These are phyloP conservation scores for Platismatia glauca DNA, from an alignment of 495 filamentous ascomycete genomes.

Conservation along the genomic window DNA sequence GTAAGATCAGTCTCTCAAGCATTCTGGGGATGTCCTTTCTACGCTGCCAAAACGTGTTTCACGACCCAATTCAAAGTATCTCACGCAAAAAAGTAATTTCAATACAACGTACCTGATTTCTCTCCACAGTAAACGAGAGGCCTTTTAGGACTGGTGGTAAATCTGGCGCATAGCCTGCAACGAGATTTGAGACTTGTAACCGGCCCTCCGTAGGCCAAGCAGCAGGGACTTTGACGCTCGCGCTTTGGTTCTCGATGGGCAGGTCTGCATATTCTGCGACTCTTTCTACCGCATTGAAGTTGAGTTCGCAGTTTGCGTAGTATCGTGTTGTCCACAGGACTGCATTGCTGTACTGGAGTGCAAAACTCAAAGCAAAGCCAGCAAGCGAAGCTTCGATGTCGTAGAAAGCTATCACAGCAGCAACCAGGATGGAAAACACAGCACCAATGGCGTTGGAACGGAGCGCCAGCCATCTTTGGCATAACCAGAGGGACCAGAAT, in stretches of 20 bases:
- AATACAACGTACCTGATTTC: conserved; percentile 35
- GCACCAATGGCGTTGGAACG: conserved; percentile 58
- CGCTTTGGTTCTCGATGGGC: conserved; percentile 55
- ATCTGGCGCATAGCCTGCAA: conserved; percentile 67
- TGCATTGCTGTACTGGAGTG: conserved; percentile 44
- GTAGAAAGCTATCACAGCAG: conserved; percentile 52
- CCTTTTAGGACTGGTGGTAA: conserved; percentile 69
- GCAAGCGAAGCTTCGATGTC: conserved; percentile 66
- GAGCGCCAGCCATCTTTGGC: conserved; percentile 61
- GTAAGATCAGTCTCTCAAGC: not conserved
- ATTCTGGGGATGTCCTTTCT: not conserved
- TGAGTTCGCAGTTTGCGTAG: conserved; percentile 54
- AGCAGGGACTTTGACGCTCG: conserved; percentile 54
- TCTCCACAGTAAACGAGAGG: conserved; percentile 58
- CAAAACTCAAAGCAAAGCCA: conserved; percentile 61
- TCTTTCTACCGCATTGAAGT: conserved; percentile 79
- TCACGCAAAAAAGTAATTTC: not conserved
- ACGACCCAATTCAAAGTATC: not conserved
- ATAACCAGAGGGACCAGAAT: conserved; percentile 57
- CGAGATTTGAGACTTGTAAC: conserved; percentile 63
- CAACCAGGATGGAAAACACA: conserved; percentile 57
- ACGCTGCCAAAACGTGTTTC: not conserved
- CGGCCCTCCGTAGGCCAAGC: conserved; percentile 72
- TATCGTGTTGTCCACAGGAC: conserved; percentile 40
- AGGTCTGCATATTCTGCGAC: conserved; percentile 73